phyloP scores from a whole-genome alignment of 2,329 filamentous ascomycete genomes.

The Aspergillus fumigatus region DNA sequence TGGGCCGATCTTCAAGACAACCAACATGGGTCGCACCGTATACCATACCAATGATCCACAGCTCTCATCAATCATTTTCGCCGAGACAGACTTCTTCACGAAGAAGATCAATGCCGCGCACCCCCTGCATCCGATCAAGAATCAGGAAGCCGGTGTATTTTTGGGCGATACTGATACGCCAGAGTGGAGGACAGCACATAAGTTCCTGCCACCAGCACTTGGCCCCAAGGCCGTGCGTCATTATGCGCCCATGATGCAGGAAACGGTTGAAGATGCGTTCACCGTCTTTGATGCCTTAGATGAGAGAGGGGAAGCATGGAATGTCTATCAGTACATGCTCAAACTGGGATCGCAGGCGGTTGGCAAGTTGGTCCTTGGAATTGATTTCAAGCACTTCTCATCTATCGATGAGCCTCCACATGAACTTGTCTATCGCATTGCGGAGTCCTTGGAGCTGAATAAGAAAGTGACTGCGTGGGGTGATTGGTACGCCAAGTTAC shows the following conservation, averaged over 20 bases:
- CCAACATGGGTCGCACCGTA: constrained; percentile 47
- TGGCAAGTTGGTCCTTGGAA: constrained; percentile 42
- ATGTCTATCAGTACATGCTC: constrained; percentile 49
- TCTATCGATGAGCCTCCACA: constrained; percentile 45
- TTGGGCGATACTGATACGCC: constrained; percentile 30
- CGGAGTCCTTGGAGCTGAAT: constrained; percentile 50
- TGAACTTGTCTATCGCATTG: constrained; percentile 50
- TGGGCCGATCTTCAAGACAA: constrained; percentile 50
- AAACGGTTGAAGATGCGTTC: constrained; percentile 49
- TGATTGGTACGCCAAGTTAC: constrained; percentile 53
- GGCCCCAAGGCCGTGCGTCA: constrained; percentile 58
- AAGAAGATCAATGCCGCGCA: constrained; percentile 45
- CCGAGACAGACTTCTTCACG: constrained; percentile 50
- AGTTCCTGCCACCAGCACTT: constrained; percentile 58
- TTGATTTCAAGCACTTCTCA: constrained; percentile 45
- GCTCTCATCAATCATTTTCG: constrained; percentile 44
- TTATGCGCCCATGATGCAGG: constrained; percentile 57
- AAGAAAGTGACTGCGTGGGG: constrained; percentile 55
- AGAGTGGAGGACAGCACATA: constrained; percentile 47
- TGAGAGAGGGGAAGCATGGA: constrained; percentile 41
- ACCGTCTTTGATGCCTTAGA: constrained; percentile 48
- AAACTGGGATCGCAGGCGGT: constrained; percentile 44
- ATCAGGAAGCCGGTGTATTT: constrained; percentile 26
- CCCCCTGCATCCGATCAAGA: constrained; percentile 26
- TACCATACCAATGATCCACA: constrained; percentile 51